These are phyloP conservation scores for Elsinoe australis DNA, from an alignment of 2,329 filamentous ascomycete species.

Conservation along the genomic window DNA sequence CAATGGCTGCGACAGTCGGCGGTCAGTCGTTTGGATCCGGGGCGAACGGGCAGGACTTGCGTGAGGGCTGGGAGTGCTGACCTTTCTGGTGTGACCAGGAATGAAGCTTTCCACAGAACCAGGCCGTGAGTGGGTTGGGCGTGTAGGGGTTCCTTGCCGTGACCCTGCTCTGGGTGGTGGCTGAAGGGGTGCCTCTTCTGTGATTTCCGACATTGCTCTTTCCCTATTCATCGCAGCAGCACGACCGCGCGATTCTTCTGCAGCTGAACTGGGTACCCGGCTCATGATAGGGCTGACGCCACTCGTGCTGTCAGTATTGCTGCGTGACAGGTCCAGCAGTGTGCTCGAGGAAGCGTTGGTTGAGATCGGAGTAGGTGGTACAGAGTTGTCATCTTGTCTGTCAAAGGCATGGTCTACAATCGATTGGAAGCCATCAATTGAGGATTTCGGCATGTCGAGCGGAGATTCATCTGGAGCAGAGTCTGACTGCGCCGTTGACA, in stretches of 20 bases:
- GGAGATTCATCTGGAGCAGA: conserved; percentile 24
- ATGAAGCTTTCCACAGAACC: conserved; percentile 33
- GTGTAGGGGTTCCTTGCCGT: conserved; percentile 27
- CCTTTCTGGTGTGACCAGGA: conserved; percentile 49
- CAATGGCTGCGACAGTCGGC: conserved; percentile 19
- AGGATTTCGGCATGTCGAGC: conserved; percentile 1
- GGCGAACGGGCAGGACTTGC: conserved; percentile 57
- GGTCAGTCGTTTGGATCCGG: conserved; percentile 40
- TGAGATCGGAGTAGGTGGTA: conserved; percentile 47
- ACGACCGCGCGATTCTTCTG: conserved; percentile 33
- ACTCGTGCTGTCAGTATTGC: conserved; percentile 55
- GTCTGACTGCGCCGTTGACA: too few relatives aligned
- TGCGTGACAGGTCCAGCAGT: conserved; percentile 44
- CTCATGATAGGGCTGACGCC: conserved; percentile 60
- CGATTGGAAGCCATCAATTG: conserved; percentile 43
- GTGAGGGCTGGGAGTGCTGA: conserved; percentile 51
- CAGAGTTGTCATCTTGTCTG: conserved; percentile 44
- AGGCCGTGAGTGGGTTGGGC: conserved; percentile 29
- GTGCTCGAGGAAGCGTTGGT: conserved; percentile 33
- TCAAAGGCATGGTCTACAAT: conserved; percentile 61
- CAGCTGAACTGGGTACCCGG: conserved; percentile 42
- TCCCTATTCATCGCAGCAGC: conserved; percentile 31
- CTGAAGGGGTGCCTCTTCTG: conserved; percentile 39
- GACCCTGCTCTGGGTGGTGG: conserved; percentile 30
- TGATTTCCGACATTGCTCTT: conserved; percentile 46